Evolutionary conservation across 1,284 basidiomycete species (phyloP).

Genomic region (Austroboletus rostrupii): DNA sequence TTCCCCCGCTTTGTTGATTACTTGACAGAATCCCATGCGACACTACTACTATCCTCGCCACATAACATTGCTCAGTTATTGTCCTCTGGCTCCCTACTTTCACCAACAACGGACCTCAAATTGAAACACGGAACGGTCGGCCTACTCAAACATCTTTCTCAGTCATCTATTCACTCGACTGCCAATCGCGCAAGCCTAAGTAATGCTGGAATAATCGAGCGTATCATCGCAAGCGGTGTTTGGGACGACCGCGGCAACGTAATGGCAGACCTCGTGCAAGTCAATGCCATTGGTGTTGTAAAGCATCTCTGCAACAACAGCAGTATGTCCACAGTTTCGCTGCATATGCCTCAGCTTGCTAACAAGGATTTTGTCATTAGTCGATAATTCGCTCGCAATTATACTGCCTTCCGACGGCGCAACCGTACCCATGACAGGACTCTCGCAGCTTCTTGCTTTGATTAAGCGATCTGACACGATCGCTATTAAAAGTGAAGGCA

Average conservation of each 20-base stretch:
- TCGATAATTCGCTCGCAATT: conserved; percentile 59
- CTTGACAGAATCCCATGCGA: conserved; percentile 58
- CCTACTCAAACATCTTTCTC: conserved; percentile 80
- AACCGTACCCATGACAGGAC: conserved; percentile 39
- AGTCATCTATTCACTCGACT: conserved; percentile 60
- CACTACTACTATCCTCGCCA: conserved; percentile 54
- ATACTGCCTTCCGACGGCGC: conserved; percentile 41
- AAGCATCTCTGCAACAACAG: conserved; percentile 84
- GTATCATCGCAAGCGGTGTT: conserved; percentile 61
- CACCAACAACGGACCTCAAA: conserved; percentile 62
- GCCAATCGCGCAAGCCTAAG: conserved; percentile 59
- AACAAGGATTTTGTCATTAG: conserved; percentile 36
- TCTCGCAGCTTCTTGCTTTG: conserved; percentile 72
- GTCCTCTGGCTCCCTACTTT: conserved; percentile 49
- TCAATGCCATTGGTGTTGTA: conserved; percentile 81
- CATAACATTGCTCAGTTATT: conserved; percentile 49
- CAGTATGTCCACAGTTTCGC: conserved; percentile 46
- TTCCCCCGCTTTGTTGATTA: conserved; percentile 1
- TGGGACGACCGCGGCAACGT: conserved; percentile 70
- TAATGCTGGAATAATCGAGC: conserved; percentile 60
- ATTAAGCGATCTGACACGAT: conserved; percentile 78
- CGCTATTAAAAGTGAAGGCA: conserved; percentile 84
- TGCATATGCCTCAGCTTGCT: conserved; percentile 1
- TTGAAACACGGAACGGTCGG: conserved; percentile 83
- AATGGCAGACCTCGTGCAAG: conserved; percentile 81